Evolutionary conservation across 148 eudicot species (phyloP), one percentile per base, ranked within the genome.

Genomic region (Limonium bicolor): DNA sequence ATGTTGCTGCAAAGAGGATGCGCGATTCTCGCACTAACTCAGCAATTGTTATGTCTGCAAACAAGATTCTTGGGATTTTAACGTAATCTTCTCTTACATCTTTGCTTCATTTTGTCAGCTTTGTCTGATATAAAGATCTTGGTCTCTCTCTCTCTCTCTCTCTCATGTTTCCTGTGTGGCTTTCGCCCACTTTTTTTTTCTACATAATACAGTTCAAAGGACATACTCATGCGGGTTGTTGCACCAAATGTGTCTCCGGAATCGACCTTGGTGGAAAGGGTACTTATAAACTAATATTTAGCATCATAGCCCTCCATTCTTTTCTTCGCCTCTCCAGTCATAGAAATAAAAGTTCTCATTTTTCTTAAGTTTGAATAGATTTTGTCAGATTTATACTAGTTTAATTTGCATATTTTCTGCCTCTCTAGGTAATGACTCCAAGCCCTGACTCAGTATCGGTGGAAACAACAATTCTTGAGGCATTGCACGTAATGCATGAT

Each of bases 131-230:
- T 60, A 5, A 27, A 7, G 20, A 2, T 3, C 22, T 4, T 27
- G 15, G 14, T 21, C 51, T 23, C 23, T 16, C 42, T 22, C 14
- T 36, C 20, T 28, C 5, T 24, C 14, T 43, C 48, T 43, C 27
- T 23, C 16, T 25, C 18, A 14, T 43, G 3, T 13, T 43, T 20
- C 24, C 15, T 43, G 9, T 43, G 17, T 4, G 33, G 22, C 17
- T n/a, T n/a, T n/a, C n/a, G n/a, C n/a, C n/a, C n/a, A n/a, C n/a
- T n/a, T n/a, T n/a, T n/a, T n/a, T n/a, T n/a, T n/a, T n/a, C n/a
- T n/a, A n/a, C n/a, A n/a, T n/a, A n/a, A n/a, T 68, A 55, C 82
- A 90, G 99, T 33, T 84, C 99, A 38, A 90, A 63, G 72, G 99
- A 90, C 62, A 71, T 90, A 30, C 87, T 90, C 6, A 77, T 80